Conservation (phyloP, 176 grass and related monocot genomes). For the Juncus inflexus region DNA sequence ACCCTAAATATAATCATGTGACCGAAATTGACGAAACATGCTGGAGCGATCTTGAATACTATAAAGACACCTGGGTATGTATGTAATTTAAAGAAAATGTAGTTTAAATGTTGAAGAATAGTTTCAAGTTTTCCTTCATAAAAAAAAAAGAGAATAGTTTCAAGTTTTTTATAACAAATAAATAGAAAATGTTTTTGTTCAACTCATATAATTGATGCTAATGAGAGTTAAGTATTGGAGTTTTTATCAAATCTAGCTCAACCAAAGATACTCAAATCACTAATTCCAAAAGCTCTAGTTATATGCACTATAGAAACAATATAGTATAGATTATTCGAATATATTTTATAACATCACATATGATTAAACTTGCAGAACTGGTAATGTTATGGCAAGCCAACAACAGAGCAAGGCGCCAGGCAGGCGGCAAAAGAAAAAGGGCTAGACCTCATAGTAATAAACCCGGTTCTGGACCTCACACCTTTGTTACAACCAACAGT, state of each 20-base stretch:
- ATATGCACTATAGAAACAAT: neutral
- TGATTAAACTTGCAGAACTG: slow-evolving; percentile 44
- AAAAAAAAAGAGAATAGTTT: neutral
- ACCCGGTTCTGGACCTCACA: slow-evolving; percentile 62
- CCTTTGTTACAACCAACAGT: slow-evolving; percentile 61
- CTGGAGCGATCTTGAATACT: slow-evolving; percentile 90
- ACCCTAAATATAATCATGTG: slow-evolving; percentile 46
- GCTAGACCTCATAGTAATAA: slow-evolving; percentile 55
- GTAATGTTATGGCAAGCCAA: slow-evolving; percentile 85
- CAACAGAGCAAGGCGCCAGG: slow-evolving; percentile 63
- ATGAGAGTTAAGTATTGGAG: too few relatives aligned
- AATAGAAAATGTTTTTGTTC: neutral
- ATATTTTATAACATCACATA: neutral
- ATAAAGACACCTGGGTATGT: slow-evolving; percentile 44
- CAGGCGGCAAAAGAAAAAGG: slow-evolving; percentile 40
- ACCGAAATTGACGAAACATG: slow-evolving; percentile 74
- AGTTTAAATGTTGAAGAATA: too few relatives aligned
- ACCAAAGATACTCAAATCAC: neutral
- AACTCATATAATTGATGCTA: too few relatives aligned
- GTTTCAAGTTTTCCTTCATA: neutral
- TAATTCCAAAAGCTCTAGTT: neutral
- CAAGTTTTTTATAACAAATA: neutral
- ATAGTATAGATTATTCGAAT: neutral
- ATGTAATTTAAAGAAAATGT: neutral
- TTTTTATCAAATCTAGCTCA: too few relatives aligned